Conservation (phyloP, 805 yeast species). For the Candida boleticola region DNA sequence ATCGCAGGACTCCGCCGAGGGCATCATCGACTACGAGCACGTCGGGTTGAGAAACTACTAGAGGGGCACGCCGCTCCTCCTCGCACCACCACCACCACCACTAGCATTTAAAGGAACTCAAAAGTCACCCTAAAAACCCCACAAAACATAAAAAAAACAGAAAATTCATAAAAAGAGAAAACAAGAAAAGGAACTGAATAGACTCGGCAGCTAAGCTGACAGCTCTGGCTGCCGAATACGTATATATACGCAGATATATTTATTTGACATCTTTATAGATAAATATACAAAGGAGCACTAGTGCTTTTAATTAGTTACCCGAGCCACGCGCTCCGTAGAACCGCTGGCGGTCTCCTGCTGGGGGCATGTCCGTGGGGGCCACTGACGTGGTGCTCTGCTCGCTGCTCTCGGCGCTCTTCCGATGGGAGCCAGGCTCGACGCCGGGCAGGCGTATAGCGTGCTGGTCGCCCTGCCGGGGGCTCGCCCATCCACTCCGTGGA, state of each 20-base stretch:
- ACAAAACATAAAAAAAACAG: background rate
- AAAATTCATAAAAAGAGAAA: background rate
- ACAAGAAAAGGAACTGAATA: background rate
- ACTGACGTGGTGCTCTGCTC: too few relatives aligned
- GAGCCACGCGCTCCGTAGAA: too few relatives aligned
- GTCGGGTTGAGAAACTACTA: constrained; percentile 13
- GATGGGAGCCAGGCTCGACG: too few relatives aligned
- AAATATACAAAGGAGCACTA: too few relatives aligned
- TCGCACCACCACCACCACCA: too few relatives aligned
- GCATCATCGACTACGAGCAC: constrained; percentile 12
- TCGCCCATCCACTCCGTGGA: background rate
- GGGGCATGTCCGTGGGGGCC: too few relatives aligned
- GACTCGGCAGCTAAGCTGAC: background rate
- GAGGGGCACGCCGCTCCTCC: too few relatives aligned
- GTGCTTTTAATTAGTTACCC: too few relatives aligned
- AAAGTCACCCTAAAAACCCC: background rate
- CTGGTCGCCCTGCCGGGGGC: background rate
- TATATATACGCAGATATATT: background rate
- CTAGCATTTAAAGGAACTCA: constrained; percentile 2
- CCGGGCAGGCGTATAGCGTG: background rate
- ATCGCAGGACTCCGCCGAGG: constrained; percentile 6
- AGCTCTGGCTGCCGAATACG: background rate
- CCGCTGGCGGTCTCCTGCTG: too few relatives aligned
- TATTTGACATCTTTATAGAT: too few relatives aligned
- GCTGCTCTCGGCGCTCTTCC: too few relatives aligned